Evolutionary conservation across 2,329 filamentous ascomycete genomes (phyloP), one percentile per base, ranked within the genome.

Genomic region (Colletotrichum endophyticum): DNA sequence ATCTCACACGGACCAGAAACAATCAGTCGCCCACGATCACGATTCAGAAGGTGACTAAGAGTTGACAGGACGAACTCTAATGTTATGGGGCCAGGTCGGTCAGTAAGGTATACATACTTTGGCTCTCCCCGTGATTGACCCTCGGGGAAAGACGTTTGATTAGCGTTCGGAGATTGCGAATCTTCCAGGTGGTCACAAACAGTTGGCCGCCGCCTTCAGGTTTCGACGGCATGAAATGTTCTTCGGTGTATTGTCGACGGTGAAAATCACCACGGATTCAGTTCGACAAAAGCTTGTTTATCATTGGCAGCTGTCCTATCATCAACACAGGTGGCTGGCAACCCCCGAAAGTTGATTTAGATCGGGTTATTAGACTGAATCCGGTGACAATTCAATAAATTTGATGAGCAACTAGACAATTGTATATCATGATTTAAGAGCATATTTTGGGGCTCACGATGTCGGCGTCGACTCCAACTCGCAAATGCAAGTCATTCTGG

Each of bases 1-100:
- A 59, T 15, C 67, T 36, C 44, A 22, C 72, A 74, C 59, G 72
- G 66, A 66, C 66, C 72, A 59, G 66, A 66, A 74, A 66, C 66
- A 70, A 66, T n/a, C 22, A 49, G 39, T 15, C 30, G 19, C 22
- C 32, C 15, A 28, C n/a, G 49, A 44, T 39, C 32, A 27, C 11
- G 22, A 72, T 34, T 30, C 25, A 44, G 19, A 8, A 7, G 16
- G 53, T 49, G 34, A 22, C 57, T 61, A 32, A 56, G 25, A 6
- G 19, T 30, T 61, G 56, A 39, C 30, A 59, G 15, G 59, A 63
- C 12, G 44, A 74, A 74, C 32, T 44, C 39, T 59, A 39, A 44
- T 56, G 12, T 8, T 32, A 32, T 59, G 25, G 63, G 22, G 25
- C 59, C 6, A 22, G 12, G n/a, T 25, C 9, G 0, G 19, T 32